Base-by-base conservation (phyloP, 78 protist species). In the Protostelium mycophagum region DNA sequence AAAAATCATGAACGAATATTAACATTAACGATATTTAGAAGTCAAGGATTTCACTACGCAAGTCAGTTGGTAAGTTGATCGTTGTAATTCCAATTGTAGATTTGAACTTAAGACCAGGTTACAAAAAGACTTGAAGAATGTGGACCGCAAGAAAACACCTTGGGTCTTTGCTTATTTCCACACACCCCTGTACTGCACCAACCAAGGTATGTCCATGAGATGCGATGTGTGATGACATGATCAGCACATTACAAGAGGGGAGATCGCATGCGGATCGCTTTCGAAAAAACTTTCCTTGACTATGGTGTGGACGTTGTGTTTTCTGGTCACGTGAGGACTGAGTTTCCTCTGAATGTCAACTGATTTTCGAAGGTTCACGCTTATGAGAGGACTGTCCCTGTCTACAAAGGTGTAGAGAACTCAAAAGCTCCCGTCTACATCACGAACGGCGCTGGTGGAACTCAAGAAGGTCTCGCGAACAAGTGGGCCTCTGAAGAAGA, bases 111-210 rank as follows among this genome's bases (percentile, higher is more conserved):
- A n/a, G n/a, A n/a, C n/a, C n/a, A 51, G 73, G 73, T 16, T 51
- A 16, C 73, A 51, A 16, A 51, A 51, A 5, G 73, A 51, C 16
- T 16, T 51, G 31, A 51, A 25, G 73, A 51, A 51, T 16, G 73
- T 51, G 73, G 16, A 51, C 16, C 73, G 73, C 5, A 51, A 5
- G 73, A 16, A 25, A 16, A 51, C 73, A 5, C 73, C 73, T 16
- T 51, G 73, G 73, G 73, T 51, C 73, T 51, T 51, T 16, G 73
- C 73, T 16, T 51, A 51, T 16, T 51, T 51, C 73, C 73, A 51
- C 73, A 51, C 73, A 51, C 73, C 73, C 73, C 73, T 51, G 73
- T 51, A 51, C 73, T 51, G 73, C 73, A 51, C 73, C 73, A 51
- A 51, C 73, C 5, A 25, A 5, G 73, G n/a, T n/a, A n/a, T n/a